These are phyloP conservation scores for Coemansia sp. DNA, from an alignment of 192 early-diverging fungal genomes.

Conservation along the genomic window DNA sequence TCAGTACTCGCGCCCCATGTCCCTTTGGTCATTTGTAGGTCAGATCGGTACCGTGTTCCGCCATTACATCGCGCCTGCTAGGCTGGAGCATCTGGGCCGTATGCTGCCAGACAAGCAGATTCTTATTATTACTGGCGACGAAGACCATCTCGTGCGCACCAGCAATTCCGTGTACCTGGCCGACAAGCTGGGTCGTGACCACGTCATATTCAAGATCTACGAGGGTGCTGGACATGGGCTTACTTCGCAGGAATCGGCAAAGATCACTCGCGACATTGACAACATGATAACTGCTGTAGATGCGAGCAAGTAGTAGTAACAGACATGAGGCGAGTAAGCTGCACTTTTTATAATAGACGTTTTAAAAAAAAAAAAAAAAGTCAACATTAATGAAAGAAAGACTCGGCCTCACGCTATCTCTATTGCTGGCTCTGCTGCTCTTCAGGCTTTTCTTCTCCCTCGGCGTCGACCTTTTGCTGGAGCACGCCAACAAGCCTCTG, in stretches of 20 bases:
- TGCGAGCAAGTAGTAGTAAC: background rate
- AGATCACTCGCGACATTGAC: conserved; percentile 29
- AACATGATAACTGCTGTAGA: conserved; percentile 29
- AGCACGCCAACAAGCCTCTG: conserved; percentile 50
- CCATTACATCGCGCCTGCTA: conserved; percentile 45
- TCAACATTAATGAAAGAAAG: background rate
- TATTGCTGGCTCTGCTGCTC: conserved; percentile 6
- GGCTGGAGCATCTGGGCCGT: conserved; percentile 30
- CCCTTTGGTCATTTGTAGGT: conserved; percentile 36
- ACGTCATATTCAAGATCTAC: conserved; percentile 36
- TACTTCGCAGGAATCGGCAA: conserved; percentile 29
- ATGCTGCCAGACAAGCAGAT: conserved; percentile 44
- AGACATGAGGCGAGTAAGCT: background rate
- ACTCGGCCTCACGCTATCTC: background rate
- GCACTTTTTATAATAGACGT: background rate
- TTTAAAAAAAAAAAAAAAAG: background rate
- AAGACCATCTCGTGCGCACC: conserved; percentile 46
- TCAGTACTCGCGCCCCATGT: conserved; percentile 46
- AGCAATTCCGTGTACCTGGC: conserved; percentile 48
- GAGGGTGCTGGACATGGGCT: conserved; percentile 47
- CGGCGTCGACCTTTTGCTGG: conserved; percentile 36
- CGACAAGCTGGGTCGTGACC: conserved; percentile 45
- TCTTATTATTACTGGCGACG: conserved; percentile 46
- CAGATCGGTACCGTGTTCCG: conserved; percentile 49
- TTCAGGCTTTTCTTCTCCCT: conserved; percentile 13